These are phyloP conservation scores for Daldinia bambusicola DNA, from an alignment of 495 filamentous ascomycete genomes.

Conservation along the genomic window DNA sequence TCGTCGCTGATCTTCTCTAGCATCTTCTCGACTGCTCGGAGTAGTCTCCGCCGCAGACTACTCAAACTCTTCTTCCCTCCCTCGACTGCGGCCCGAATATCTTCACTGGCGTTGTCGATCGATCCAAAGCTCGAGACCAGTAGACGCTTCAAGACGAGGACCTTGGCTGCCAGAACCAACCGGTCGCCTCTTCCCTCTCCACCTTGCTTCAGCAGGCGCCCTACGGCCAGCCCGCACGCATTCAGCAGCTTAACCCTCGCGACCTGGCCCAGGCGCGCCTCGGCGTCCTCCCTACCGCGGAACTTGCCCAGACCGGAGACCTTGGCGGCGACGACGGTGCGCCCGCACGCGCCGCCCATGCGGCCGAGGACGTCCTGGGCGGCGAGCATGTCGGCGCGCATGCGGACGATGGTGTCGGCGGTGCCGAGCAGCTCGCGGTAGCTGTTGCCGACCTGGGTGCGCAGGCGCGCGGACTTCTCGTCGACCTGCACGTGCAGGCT, in stretches of 20 bases:
- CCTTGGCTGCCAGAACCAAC: constrained; percentile 76
- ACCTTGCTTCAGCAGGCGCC: constrained; percentile 59
- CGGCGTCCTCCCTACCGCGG: constrained; percentile 33
- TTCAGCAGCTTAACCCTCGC: constrained; percentile 56
- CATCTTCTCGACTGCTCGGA: constrained; percentile 72
- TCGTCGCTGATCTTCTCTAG: constrained; percentile 62
- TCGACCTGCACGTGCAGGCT: constrained; percentile 66
- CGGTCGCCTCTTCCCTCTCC: constrained; percentile 59
- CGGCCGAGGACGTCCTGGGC: constrained; percentile 75
- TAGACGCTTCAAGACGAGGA: constrained; percentile 79
- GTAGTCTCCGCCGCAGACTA: constrained; percentile 67
- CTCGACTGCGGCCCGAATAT: constrained; percentile 64
- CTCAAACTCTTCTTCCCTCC: constrained; percentile 70
- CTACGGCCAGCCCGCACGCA: constrained; percentile 55
- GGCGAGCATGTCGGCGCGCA: constrained; percentile 79
- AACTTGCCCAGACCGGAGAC: constrained; percentile 70
- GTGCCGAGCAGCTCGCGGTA: constrained; percentile 94
- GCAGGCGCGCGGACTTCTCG: constrained; percentile 86
- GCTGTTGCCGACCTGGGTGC: constrained; percentile 90
- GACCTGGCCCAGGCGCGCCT: constrained; percentile 33
- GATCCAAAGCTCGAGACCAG: constrained; percentile 70
- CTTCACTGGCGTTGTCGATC: constrained; percentile 45
- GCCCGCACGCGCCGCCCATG: constrained; percentile 82
- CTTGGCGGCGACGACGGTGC: constrained; percentile 74
- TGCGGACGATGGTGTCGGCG: constrained; percentile 88